A percentile compares a stretch with the other conserved stretches of the same genome.
phyloP scores from a whole-genome alignment of 371 early-diverging fungal species.

The Amoeboaphelidium protococcarum region DNA sequence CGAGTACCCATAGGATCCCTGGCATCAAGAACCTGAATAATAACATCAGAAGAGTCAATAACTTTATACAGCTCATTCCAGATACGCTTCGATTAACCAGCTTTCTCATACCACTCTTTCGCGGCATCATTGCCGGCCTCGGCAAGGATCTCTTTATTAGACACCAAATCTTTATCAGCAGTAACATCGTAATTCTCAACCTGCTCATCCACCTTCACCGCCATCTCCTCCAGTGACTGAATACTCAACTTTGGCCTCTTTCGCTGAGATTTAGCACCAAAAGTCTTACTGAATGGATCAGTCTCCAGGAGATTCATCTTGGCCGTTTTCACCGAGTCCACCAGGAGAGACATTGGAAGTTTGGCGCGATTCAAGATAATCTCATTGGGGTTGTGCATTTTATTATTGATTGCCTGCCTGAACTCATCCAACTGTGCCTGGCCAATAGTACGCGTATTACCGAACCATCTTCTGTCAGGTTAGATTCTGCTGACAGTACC shows the following conservation, averaged over 20 bases:
- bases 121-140: too few relatives aligned
- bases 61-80: conserved; percentile 99
- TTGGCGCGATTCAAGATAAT: conserved; percentile 83
- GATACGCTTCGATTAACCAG: conserved; percentile 93
- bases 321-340: conserved; percentile 38
- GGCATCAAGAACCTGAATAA: conserved; percentile 95
- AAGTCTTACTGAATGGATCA: conserved; percentile 65
- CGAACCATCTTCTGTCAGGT: conserved; percentile 94
- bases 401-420: conserved; percentile 62
- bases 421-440: conserved; percentile 72
- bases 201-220: conserved; percentile 28
- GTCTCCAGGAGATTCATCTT: conserved; percentile 73
- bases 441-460: conserved; percentile 81
- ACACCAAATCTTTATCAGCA: conserved; percentile 40
- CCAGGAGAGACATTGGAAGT: conserved; percentile 83
- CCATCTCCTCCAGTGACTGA: conserved; percentile 57
- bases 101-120: too few relatives aligned
- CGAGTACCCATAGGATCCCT: conserved; percentile 94
- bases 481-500: conserved; percentile 49
- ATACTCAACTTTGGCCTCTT: conserved; percentile 63
- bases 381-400: conserved; percentile 83
- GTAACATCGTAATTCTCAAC: conserved; percentile 34
- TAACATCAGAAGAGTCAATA: conserved; percentile 92
- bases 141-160: conserved; percentile 37
- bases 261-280: conserved; percentile 77